Base-by-base conservation (phyloP, 2,329 filamentous ascomycete species). In the Aspergillus neoniger region DNA sequence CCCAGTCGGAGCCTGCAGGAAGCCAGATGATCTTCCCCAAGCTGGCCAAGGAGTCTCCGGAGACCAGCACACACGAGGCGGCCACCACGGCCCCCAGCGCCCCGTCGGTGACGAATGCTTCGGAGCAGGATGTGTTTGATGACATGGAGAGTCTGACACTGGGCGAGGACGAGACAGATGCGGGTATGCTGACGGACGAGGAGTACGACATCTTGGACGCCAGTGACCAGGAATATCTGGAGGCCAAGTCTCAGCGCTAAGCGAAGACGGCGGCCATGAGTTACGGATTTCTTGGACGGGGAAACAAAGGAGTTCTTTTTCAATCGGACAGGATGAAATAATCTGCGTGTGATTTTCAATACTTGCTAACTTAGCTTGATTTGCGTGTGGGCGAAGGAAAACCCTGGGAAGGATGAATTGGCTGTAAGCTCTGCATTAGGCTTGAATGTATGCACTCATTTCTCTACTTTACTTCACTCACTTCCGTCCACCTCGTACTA, bases 171-270 rank as follows among this genome's bases (percentile, higher is more conserved):
- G 73, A 75, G 6, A 79, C 74, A 21, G 81, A 83, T n/a, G 87
- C 90, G 62, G 91, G 89, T 12, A 97, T 96, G 82, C 80, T 96
- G 82, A 98, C 95, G 0, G 95, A 99, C 65, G 95, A 98, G 76
- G 95, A 99, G 79, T 99, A 98, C 76, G 95, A 99, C 71, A 93
- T 98, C 66, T 86, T 98, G 49, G 92, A 97, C 79, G 94, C 92
- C 47, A 96, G 91, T 61, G 94, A 98, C 67, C 91, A 96, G 76
- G 94, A 98, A 74, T 89, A 85, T 67, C 75, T 86, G 55, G 83
- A 83, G 63, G 86, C 70, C 23, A 68, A 69, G 39, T 70, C 72
- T 8, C 67, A 68, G 44, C 56, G 61, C 55, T 70, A 59, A 65
- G 47, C 54, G 39, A 47, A 41, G 23, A 43, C 23, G 25, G 39